Percentiles rank a stretch among this genome's conserved stretches.
phyloP scores from a whole-genome alignment of 176 grass and related monocot species.

The Lolium perenne region DNA sequence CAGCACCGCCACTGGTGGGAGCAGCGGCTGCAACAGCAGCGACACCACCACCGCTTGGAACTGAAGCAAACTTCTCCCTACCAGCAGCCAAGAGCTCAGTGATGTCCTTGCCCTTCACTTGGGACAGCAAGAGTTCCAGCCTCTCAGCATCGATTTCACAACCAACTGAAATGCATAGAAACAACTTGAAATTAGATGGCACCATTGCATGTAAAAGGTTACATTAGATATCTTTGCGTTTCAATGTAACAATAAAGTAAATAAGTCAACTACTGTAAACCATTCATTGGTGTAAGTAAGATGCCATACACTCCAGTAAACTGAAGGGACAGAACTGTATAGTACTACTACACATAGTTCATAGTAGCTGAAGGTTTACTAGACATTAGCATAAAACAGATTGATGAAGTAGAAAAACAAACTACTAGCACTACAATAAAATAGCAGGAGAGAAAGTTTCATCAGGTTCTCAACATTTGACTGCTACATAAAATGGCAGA shows the following conservation, averaged over 20 bases:
- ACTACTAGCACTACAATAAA: background rate
- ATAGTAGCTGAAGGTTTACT: background rate
- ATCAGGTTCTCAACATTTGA: background rate
- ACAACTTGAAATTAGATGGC: background rate
- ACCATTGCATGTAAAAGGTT: background rate
- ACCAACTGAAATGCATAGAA: slow-evolving; percentile 31
- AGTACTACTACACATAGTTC: background rate
- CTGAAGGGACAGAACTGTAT: background rate
- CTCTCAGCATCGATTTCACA: slow-evolving; percentile 53
- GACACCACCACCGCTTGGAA: slow-evolving; percentile 49
- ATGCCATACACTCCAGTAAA: background rate
- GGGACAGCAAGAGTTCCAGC: slow-evolving; percentile 49
- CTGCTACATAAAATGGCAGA: background rate
- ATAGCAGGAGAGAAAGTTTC: no score
- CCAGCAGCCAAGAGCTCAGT: slow-evolving; percentile 60
- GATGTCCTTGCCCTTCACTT: slow-evolving; percentile 64
- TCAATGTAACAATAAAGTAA: no score
- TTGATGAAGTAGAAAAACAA: background rate
- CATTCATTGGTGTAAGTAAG: background rate
- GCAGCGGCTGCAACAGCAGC: slow-evolving; percentile 39
- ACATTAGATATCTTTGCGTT: background rate
- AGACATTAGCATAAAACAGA: background rate
- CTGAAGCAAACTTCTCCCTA: slow-evolving; percentile 69
- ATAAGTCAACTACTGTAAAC: background rate
- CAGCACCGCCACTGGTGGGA: slow-evolving; percentile 36